Evolutionary conservation across 352 stramenopile species (phyloP), one percentile per base, ranked within the genome.

Genomic region (Phytophthora syringae): DNA sequence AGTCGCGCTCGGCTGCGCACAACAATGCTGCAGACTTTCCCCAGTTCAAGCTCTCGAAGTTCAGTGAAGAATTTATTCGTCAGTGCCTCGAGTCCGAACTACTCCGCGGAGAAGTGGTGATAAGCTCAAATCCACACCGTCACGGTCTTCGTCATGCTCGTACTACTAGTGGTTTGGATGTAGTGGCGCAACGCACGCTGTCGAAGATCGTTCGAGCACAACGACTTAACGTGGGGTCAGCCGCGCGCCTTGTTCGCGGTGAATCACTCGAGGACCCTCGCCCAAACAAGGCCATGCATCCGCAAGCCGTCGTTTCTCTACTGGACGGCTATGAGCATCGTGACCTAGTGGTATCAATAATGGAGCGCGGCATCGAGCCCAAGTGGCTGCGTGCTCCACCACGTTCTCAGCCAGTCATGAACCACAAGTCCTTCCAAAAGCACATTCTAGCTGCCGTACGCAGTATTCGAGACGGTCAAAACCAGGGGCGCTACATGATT

Each of bases 391-490:
- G 40, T 16, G 3, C 40, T 48, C 40, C 40, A 48, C 40, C 40
- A 48, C 40, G 18, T 12, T 27, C 20, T 48, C 40, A 20, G 27
- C 39, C 52, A 5, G 37, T 45, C n/a, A 60, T 51, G 12, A 50
- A 52, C 25, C 52, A 60, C 24, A 45, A 34, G 7, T 60, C 52
- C 6, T 60, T 36, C 39, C 37, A 27, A 30, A 30, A 34, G 18
- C 24, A 52, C 12, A 9, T 60, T 9, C 7, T 9, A 39, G 52
- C 37, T 0, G 39, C 48, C 22, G 25, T 45, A 7, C 20, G 52
- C 13, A 60, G 39, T n/a, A 43, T 60, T 40, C 52, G 52, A 22
- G 37, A 60, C 32, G 52, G 52, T 21, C 52, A 60, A 60, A 27
- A 52, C 52, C 42, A 30, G 11, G 52, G 39, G 3, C 52, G 47